Percentiles rank a stretch among this genome's conserved stretches.
phyloP scores from a whole-genome alignment of 179 eudicot species.

The Corrigiola litoralis region DNA sequence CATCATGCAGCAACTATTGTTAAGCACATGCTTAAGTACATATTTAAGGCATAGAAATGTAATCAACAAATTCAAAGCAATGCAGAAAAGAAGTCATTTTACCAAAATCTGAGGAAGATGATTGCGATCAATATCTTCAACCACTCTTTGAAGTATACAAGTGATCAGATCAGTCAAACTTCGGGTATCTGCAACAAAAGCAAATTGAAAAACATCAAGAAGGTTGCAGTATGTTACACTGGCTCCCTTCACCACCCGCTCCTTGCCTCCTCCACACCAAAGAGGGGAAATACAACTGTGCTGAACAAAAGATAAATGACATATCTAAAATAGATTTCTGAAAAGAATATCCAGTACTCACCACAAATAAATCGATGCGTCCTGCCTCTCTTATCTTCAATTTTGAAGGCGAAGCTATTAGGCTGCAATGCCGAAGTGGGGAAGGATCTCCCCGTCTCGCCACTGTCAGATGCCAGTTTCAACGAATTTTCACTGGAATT shows the following conservation, averaged over 20 bases:
- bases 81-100: constrained; percentile 5
- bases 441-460: constrained; percentile 55
- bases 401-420: constrained; percentile 69
- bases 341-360: constrained; percentile 23
- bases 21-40: neutral
- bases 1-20: constrained; percentile 15
- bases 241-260: neutral
- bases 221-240: neutral
- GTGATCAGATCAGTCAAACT: constrained; percentile 80
- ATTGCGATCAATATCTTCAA: constrained; percentile 80
- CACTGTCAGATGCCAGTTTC: constrained; percentile 71
- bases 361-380: constrained; percentile 94
- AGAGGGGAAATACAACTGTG: neutral
- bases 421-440: constrained; percentile 41
- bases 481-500: constrained; percentile 64
- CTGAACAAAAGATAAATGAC: neutral
- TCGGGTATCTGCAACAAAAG: constrained; percentile 49
- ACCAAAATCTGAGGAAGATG: constrained; percentile 87
- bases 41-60: neutral
- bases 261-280: neutral
- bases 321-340: neutral
- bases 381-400: constrained; percentile 81
- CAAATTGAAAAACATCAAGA: neutral
- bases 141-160: constrained; percentile 91
- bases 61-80: neutral